A percentile compares a stretch with the other conserved stretches of the same genome.
These are phyloP conservation scores for Immersiella caudata DNA, from an alignment of 495 filamentous ascomycete genomes.

Conservation along the genomic window DNA sequence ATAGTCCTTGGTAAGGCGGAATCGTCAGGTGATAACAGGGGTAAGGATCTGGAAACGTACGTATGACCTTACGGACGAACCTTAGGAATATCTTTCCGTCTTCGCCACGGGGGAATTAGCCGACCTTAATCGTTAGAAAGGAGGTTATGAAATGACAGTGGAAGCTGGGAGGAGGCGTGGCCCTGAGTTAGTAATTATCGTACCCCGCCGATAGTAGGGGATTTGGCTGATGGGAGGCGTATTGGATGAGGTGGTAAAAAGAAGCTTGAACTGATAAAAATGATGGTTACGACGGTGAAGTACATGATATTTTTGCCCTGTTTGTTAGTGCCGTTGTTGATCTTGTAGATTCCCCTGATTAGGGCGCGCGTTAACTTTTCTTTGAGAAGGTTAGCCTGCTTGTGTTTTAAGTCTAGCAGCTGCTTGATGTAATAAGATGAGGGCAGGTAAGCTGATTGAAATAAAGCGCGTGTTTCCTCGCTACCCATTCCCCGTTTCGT, in stretches of 20 bases:
- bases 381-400: background rate
- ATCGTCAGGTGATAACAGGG: too few relatives aligned
- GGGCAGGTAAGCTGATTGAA: too few relatives aligned
- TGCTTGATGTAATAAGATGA: background rate
- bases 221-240: too few relatives aligned
- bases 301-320: conserved; percentile 5
- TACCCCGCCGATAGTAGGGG: background rate
- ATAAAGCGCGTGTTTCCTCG: too few relatives aligned
- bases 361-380: background rate
- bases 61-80: too few relatives aligned
- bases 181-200: background rate
- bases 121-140: background rate
- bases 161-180: background rate
- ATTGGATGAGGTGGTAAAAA: too few relatives aligned
- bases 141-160: background rate
- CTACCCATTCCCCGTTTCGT: too few relatives aligned
- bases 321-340: background rate
- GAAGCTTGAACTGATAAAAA: conserved; percentile 15
- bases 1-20: too few relatives aligned
- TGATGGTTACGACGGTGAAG: conserved; percentile 14
- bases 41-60: too few relatives aligned
- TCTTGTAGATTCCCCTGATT: background rate
- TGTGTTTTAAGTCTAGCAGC: background rate
- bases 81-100: background rate
- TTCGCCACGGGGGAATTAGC: background rate